Conservation (phyloP, 2,329 filamentous ascomycete genomes). For the Arthrobotrys conoides region DNA sequence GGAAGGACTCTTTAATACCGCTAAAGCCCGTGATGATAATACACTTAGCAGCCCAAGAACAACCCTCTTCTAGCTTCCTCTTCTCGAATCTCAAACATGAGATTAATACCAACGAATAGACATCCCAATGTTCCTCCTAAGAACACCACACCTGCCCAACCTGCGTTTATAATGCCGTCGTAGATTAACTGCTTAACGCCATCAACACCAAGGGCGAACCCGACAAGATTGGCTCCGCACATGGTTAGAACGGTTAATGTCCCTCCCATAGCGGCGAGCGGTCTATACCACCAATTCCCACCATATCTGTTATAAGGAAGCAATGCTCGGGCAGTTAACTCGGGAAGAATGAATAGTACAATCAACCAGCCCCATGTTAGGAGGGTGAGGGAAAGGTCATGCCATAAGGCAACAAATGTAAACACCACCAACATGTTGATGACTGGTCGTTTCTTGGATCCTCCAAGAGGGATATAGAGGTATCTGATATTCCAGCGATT, state of each 20-base stretch:
- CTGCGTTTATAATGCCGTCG: slow-evolving; percentile 58
- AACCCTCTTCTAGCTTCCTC: slow-evolving; percentile 86
- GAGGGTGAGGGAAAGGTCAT: slow-evolving; percentile 91
- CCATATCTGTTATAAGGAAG: slow-evolving; percentile 83
- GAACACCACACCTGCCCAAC: slow-evolving; percentile 76
- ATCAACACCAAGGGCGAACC: slow-evolving; percentile 92
- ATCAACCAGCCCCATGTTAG: slow-evolving; percentile 98
- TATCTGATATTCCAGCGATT: slow-evolving; percentile 96
- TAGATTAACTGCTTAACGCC: slow-evolving; percentile 75
- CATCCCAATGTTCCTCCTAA: slow-evolving; percentile 78
- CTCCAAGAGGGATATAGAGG: slow-evolving; percentile 91
- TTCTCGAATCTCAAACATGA: slow-evolving; percentile 97
- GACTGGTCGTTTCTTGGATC: slow-evolving; percentile 75
- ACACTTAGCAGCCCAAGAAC: slow-evolving; percentile 54
- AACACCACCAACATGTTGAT: slow-evolving; percentile 87
- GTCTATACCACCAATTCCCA: slow-evolving; percentile 79
- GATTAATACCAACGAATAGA: slow-evolving; percentile 86
- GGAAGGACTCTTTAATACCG: neutral
- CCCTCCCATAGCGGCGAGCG: slow-evolving; percentile 83
- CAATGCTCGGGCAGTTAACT: slow-evolving; percentile 78
- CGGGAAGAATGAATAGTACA: slow-evolving; percentile 91
- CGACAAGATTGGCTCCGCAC: slow-evolving; percentile 94
- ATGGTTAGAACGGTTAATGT: slow-evolving; percentile 92
- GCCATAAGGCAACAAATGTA: slow-evolving; percentile 97
- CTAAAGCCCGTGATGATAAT: slow-evolving; percentile 8